These are phyloP conservation scores for Rhodosporidiobolus sp. DNA, from an alignment of 768 basidiomycete species.

Conservation along the genomic window DNA sequence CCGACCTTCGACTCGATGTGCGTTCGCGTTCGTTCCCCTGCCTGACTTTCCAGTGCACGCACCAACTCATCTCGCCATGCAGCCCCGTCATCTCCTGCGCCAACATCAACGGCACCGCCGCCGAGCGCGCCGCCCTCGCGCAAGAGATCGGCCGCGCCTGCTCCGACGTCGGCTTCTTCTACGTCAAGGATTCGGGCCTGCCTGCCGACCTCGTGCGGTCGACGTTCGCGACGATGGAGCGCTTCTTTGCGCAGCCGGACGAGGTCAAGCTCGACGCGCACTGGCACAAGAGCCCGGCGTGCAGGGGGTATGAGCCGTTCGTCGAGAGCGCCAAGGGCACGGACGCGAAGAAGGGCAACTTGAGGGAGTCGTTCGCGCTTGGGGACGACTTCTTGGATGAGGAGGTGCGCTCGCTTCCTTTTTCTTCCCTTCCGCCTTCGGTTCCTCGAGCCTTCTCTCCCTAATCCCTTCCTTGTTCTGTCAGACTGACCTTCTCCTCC, in stretches of 20 bases:
- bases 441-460: too few relatives aligned
- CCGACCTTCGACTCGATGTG: slow-evolving; percentile 16
- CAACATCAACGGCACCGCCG: slow-evolving; percentile 18
- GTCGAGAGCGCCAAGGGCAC: slow-evolving; percentile 9
- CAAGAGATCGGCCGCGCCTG: slow-evolving; percentile 9
- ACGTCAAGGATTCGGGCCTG: slow-evolving; percentile 13
- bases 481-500: too few relatives aligned
- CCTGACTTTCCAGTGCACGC: too few relatives aligned
- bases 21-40: too few relatives aligned
- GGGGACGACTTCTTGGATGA: slow-evolving; percentile 31
- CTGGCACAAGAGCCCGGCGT: slow-evolving; percentile 24
- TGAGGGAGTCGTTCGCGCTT: slow-evolving; percentile 30
- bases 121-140: slow-evolving; percentile 15
- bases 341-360: slow-evolving; percentile 4
- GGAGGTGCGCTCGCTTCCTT: background rate
- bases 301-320: slow-evolving; percentile 32
- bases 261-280: slow-evolving; percentile 17
- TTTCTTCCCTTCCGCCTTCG: too few relatives aligned
- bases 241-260: slow-evolving; percentile 22
- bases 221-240: slow-evolving; percentile 18
- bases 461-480: background rate
- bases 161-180: slow-evolving; percentile 30
- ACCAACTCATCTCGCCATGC: too few relatives aligned
- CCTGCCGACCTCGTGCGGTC: slow-evolving; percentile 1
- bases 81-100: slow-evolving; percentile 31